Evolutionary conservation across 2,329 filamentous ascomycete genomes (phyloP).

Genomic region (Leptographium wingfieldii): DNA sequence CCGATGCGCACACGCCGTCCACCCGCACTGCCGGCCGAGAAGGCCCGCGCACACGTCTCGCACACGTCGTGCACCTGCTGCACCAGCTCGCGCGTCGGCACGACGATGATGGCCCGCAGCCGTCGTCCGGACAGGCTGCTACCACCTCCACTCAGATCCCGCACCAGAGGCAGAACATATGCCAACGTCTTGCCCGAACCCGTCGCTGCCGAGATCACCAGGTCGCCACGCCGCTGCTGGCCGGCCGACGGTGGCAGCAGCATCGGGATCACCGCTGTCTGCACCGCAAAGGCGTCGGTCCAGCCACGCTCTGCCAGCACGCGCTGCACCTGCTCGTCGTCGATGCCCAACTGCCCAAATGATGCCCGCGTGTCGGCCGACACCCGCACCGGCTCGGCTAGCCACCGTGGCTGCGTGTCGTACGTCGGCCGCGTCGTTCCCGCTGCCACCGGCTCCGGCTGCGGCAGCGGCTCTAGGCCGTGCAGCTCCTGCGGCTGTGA

Average conservation of each 20-base stretch:
- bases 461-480: conserved; percentile 70
- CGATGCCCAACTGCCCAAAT: conserved; percentile 31
- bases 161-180: conserved; percentile 76
- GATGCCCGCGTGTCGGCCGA: conserved; percentile 43
- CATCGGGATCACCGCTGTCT: conserved; percentile 68
- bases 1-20: conserved; percentile 65
- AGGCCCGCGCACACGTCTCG: conserved; percentile 57
- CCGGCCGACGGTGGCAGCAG: conserved; percentile 48
- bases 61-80: conserved; percentile 71
- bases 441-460: conserved; percentile 52
- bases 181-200: conserved; percentile 93
- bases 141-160: conserved; percentile 45
- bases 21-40: conserved; percentile 28
- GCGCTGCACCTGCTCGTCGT: conserved; percentile 27
- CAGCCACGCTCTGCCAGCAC: conserved; percentile 55
- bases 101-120: conserved; percentile 68
- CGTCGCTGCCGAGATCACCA: conserved; percentile 85
- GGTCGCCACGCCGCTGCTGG: conserved; percentile 51
- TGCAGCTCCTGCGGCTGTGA: conserved; percentile 33
- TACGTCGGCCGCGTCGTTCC: conserved; percentile 51
- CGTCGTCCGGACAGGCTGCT: conserved; percentile 25
- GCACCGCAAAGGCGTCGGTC: conserved; percentile 62
- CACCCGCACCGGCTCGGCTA: conserved; percentile 61
- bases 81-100: conserved; percentile 85
- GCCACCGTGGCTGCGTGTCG: conserved; percentile 69